These are phyloP conservation scores for Trichoderma sp. DNA, from an alignment of 2,329 filamentous ascomycete species.

Conservation along the genomic window DNA sequence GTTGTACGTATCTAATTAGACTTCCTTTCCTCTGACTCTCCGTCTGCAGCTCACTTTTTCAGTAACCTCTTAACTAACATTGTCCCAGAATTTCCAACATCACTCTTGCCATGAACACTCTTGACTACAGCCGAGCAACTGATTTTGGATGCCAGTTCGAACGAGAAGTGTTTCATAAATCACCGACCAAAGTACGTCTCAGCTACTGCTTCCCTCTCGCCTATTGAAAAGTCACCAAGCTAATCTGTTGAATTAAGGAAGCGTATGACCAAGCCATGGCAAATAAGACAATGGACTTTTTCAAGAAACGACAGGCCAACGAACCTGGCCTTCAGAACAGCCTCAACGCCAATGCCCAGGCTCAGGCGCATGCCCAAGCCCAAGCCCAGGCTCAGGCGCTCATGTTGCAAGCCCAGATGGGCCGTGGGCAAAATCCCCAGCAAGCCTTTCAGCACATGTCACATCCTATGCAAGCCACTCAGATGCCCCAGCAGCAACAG, in stretches of 20 bases:
- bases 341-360: constrained; percentile 51
- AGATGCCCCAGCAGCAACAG: constrained; percentile 34
- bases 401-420: constrained; percentile 58
- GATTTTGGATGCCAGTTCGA: constrained; percentile 53
- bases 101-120: constrained; percentile 49
- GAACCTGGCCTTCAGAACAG: constrained; percentile 54
- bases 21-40: neutral
- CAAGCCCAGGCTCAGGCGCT: constrained; percentile 46
- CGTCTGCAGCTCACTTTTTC: neutral
- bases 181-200: constrained; percentile 52
- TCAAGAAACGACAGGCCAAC: constrained; percentile 55
- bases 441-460: constrained; percentile 62
- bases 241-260: constrained; percentile 42
- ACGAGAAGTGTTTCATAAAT: constrained; percentile 51
- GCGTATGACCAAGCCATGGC: constrained; percentile 55
- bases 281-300: constrained; percentile 53
- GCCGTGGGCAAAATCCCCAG: constrained; percentile 54
- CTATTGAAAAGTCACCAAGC: neutral
- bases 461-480: constrained; percentile 53
- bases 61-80: neutral
- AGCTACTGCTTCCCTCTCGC: neutral
- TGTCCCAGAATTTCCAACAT: constrained; percentile 55
- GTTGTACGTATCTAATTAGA: constrained; percentile 42
- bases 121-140: constrained; percentile 49
- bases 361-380: constrained; percentile 44